phyloP scores from a whole-genome alignment of 129 eudicot genomes.

The Helianthus tuberosus region DNA sequence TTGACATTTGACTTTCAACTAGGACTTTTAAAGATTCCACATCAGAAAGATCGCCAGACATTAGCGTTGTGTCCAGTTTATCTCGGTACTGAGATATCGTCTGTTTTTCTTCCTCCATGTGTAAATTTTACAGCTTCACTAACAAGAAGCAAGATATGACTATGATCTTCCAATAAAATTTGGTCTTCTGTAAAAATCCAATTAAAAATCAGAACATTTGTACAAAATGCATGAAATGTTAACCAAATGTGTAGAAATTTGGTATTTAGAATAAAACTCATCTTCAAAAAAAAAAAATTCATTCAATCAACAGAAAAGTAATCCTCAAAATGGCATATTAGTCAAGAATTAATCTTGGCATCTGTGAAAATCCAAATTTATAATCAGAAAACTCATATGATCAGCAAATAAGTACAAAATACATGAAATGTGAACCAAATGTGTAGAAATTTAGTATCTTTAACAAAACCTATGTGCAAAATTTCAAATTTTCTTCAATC shows the following conservation, averaged over 20 bases:
- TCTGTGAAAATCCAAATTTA: no score
- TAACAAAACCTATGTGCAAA: no score
- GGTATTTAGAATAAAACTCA: background rate
- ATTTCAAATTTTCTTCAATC: no score
- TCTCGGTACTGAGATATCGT: conserved; percentile 60
- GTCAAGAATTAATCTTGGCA: no score
- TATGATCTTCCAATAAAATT: conserved; percentile 8
- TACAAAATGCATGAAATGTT: conserved; percentile 5
- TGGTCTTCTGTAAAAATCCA: conserved; percentile 13
- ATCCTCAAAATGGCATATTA: no score
- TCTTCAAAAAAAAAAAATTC: no score
- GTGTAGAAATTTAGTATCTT: conserved; percentile 15
- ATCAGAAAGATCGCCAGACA: conserved; percentile 59
- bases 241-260: conserved; percentile 20
- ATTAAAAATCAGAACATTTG: background rate
- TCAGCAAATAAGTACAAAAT: background rate
- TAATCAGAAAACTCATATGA: background rate
- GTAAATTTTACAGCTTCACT: conserved; percentile 6
- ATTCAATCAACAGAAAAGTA: no score
- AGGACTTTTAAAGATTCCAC: conserved; percentile 57
- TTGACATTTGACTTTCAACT: conserved; percentile 67
- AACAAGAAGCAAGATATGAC: conserved; percentile 9
- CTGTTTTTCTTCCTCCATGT: conserved; percentile 51
- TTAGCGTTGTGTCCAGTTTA: conserved; percentile 66
- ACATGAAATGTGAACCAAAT: conserved; percentile 7